Evolutionary conservation across 2,329 filamentous ascomycete genomes (phyloP).

Genomic region (Bipolaris gigantea): DNA sequence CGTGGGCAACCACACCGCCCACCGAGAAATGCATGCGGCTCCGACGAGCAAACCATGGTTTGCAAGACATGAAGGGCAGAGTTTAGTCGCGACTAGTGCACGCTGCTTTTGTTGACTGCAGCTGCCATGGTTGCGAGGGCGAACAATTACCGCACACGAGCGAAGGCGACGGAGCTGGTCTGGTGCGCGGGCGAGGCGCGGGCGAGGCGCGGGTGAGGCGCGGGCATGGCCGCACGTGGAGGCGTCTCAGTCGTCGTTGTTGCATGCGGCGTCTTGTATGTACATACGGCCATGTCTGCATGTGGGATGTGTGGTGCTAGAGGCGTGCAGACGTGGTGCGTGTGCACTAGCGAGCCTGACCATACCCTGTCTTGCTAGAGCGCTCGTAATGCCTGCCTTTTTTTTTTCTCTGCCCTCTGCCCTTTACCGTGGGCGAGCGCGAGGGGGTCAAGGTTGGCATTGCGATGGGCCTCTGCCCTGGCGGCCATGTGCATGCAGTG

Average conservation of each 20-base stretch:
- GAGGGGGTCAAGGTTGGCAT: neutral
- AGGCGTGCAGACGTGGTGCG: too few species aligned
- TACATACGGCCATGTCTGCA: too few species aligned
- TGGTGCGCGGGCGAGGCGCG: neutral
- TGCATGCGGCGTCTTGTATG: neutral
- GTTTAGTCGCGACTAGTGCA: neutral
- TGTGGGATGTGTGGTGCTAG: too few species aligned
- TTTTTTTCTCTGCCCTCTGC: too few species aligned
- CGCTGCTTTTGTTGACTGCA: neutral
- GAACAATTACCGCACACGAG: neutral
- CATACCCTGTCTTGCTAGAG: neutral
- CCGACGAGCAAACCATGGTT: neutral
- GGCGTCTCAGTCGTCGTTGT: conserved; percentile 3
- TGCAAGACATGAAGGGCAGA: neutral
- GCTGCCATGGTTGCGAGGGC: neutral
- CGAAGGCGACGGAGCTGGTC: neutral
- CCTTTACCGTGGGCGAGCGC: neutral
- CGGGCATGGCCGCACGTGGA: conserved; percentile 4
- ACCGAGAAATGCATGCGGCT: neutral
- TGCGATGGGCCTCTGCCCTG: neutral
- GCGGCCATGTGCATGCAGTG: neutral
- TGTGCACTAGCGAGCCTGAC: neutral
- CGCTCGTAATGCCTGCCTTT: neutral
- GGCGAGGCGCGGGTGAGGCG: too few species aligned
- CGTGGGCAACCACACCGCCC: neutral